A percentile compares a stretch with the other conserved stretches of the same genome.
phyloP scores from a whole-genome alignment of 129 eudicot species.

The Pulicaria dysenterica region DNA sequence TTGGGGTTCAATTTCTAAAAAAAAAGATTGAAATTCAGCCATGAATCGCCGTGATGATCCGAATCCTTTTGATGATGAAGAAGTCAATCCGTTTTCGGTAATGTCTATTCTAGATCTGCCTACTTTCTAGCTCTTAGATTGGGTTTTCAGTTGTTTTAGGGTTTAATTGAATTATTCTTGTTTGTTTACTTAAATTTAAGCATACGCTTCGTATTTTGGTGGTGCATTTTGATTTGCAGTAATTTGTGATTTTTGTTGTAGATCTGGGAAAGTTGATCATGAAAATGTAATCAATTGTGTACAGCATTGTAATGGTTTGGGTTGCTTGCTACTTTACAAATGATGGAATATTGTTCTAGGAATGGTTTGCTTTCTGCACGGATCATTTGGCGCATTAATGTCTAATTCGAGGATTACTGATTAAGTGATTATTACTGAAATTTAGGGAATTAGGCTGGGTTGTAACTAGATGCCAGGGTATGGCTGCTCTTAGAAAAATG shows the following conservation, averaged over 20 bases:
- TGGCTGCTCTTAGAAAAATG: not conserved
- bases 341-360: not conserved
- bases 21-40: slow-evolving; percentile 33
- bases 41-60: slow-evolving; percentile 74
- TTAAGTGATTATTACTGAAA: slow-evolving; percentile 1
- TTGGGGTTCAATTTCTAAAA: slow-evolving; percentile 8
- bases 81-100: slow-evolving; percentile 98
- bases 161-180: not conserved
- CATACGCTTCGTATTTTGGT: slow-evolving; percentile 1
- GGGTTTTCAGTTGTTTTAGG: slow-evolving; percentile 12
- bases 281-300: slow-evolving; percentile 6
- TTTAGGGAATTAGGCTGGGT: not conserved
- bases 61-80: slow-evolving; percentile 72
- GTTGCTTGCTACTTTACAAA: not conserved
- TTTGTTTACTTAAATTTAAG: not conserved
- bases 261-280: slow-evolving; percentile 30
- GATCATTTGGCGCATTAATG: not conserved
- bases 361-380: not conserved
- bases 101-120: slow-evolving; percentile 47
- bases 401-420: not conserved
- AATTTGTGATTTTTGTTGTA: slow-evolving; percentile 21
- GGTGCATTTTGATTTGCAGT: slow-evolving; percentile 9
- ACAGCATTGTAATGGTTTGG: slow-evolving; percentile 10
- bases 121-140: slow-evolving; percentile 33
- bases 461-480: not conserved